Base-by-base conservation (phyloP, 257 asterid genomes). In the Apocynum venetum region DNA sequence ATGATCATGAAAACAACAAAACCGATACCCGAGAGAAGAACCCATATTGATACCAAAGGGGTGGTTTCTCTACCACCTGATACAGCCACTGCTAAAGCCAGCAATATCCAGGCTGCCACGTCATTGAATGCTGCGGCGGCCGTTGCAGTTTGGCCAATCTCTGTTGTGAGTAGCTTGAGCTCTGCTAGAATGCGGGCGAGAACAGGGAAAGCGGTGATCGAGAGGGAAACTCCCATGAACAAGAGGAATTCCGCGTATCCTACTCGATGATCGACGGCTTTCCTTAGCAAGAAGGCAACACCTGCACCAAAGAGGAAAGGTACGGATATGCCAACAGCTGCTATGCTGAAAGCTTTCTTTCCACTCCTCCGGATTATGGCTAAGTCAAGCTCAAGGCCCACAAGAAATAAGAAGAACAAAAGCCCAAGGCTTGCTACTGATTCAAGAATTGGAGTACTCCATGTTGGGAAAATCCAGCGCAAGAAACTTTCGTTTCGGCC, bases 131-230 rank as follows among this genome's bases (percentile, higher is more conserved):
- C 91, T 0, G 97, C 94, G 0, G 90, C 94, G 3, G 93, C 91
- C 93, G 88, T 91, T 49, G 93, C 94, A 1, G 88, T 85, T 48
- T 87, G 89, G 0, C 97, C 94, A 0, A 91, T 79, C 2, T 81
- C 77, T 2, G 94, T 88, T 8, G 89, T 91, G 8, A 91, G 87
- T 6, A 91, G 88, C 69, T 88, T 88, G 19, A 89, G 82, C 85
- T 91, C 93, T 0, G 97, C 93, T 0, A 91, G 80, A 8, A 91
- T 85, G 13, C 94, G 88, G 0, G 94, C 96, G 4, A 86, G 90
- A 1, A 90, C 95, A 3, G 95, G 95, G 60, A 90, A 88, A 48
- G 92, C 95, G 0, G 96, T 90, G 83, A 87, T 86, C n/a, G 97
- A 91, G 9, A 91, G 84, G 1, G 94, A 85, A 1, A 91, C 91